A percentile compares a stretch with the other conserved stretches of the same genome.
Evolutionary conservation across 345 rosid species (phyloP).

Genomic region (Eutrema heterophyllum): DNA sequence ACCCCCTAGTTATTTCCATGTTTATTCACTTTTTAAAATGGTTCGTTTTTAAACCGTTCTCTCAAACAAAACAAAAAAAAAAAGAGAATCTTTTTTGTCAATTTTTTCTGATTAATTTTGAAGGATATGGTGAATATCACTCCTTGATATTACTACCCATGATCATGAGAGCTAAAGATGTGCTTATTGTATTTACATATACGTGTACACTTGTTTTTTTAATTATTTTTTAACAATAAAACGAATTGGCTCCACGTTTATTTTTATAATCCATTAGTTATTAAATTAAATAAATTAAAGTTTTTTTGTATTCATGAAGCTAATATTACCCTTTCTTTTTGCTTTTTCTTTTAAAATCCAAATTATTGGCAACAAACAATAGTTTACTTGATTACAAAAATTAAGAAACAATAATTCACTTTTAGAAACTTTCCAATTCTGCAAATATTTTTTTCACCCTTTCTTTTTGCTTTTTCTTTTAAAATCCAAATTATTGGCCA

Average conservation of each 20-base stretch:
- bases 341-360: too few species aligned
- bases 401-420: neutral
- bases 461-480: neutral
- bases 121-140: too few species aligned
- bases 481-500: neutral
- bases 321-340: neutral
- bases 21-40: neutral
- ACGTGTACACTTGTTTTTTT: neutral
- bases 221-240: neutral
- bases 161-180: too few species aligned
- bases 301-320: neutral
- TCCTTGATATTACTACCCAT: too few species aligned
- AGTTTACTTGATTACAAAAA: neutral
- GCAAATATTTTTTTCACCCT: neutral
- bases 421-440: neutral
- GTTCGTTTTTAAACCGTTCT: too few species aligned
- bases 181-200: too few species aligned
- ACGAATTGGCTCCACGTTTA: conserved; percentile 17
- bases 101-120: too few species aligned
- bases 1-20: too few species aligned
- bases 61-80: too few species aligned
- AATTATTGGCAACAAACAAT: conserved; percentile 9
- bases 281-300: neutral
- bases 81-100: too few species aligned
- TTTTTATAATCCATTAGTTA: neutral